Base-by-base conservation (phyloP, 495 filamentous ascomycete species). In the Penicillium lagena region DNA sequence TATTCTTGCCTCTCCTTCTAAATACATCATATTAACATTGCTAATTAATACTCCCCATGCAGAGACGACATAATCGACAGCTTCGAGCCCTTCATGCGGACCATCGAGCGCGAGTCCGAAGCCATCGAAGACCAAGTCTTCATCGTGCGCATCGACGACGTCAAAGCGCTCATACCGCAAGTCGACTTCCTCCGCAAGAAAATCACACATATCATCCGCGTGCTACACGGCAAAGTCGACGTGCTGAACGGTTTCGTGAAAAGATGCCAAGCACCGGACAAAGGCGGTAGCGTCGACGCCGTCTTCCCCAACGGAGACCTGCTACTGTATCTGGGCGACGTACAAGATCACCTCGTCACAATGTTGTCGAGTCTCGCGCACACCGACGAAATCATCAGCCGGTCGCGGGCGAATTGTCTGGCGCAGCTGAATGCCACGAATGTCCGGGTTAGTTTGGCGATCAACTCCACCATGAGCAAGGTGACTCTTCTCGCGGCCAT, bases 281-380 rank as follows among this genome's bases (percentile, higher is more conserved):
- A 89, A 43, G 91, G 86, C 66, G 78, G 84, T 49, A 80, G 94
- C 27, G 89, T 90, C 17, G 91, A 86, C 66, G 78, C 84, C 50
- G 80, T 95, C 27, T 90, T 90, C 17, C 90, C 91, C 0, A 81
- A 85, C 2, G 87, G 86, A 56, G 90, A 96, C 52, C 88, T 96
- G 38, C 86, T 89, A 14, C 72, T 96, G 41, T 97, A 96, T 56
- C 77, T 97, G 0, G 84, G 87, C 40, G 91, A 97, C 66, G 91
- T 96, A 40, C 91, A 97, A 60, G 91, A 97, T 59, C 91, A 97
- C 70, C 86, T 97, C n/a, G 85, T 96, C 10, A 97, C 91, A 37
- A 96, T 93, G 79, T 82, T 93, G 73, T 85, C 80, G 44, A 93
- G 89, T 55, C 72, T 97, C 12, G 75, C 75, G 5, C 93, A 97